phyloP scores from a whole-genome alignment of 257 asterid genomes.

The Solanum medicagineum region DNA sequence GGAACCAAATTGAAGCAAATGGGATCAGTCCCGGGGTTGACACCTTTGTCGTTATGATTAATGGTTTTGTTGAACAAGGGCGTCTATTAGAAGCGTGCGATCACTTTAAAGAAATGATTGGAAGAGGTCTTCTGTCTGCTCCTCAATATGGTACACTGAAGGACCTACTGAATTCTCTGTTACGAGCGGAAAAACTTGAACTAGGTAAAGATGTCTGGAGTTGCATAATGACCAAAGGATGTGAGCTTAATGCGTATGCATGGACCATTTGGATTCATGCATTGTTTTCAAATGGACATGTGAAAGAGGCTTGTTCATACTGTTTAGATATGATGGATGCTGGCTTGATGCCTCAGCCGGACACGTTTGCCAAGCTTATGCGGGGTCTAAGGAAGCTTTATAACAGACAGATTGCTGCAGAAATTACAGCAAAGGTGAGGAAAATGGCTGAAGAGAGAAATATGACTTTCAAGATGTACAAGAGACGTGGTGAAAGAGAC shows the following conservation, averaged over 20 bases:
- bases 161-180: slow-evolving; percentile 55
- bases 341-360: slow-evolving; percentile 95
- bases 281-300: slow-evolving; percentile 66
- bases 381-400: slow-evolving; percentile 65
- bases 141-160: slow-evolving; percentile 82
- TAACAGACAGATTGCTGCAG: slow-evolving; percentile 72
- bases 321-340: slow-evolving; percentile 87
- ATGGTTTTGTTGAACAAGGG: slow-evolving; percentile 55
- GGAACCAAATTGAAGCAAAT: slow-evolving; percentile 55
- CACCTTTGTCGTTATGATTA: slow-evolving; percentile 52
- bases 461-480: slow-evolving; percentile 85
- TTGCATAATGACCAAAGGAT: slow-evolving; percentile 56
- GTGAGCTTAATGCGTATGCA: slow-evolving; percentile 68
- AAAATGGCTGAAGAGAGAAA: slow-evolving; percentile 81
- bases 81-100: slow-evolving; percentile 67
- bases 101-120: slow-evolving; percentile 72
- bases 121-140: slow-evolving; percentile 62
- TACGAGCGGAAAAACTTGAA: slow-evolving; percentile 66
- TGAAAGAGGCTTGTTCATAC: slow-evolving; percentile 77
- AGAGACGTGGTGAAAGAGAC: slow-evolving; percentile 78
- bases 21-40: slow-evolving; percentile 73
- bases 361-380: slow-evolving; percentile 86
- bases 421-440: slow-evolving; percentile 80
- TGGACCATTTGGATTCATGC: slow-evolving; percentile 98
- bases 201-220: slow-evolving; percentile 70